phyloP scores from a whole-genome alignment of 345 rosid genomes.

The Tarenaya hassleriana region DNA sequence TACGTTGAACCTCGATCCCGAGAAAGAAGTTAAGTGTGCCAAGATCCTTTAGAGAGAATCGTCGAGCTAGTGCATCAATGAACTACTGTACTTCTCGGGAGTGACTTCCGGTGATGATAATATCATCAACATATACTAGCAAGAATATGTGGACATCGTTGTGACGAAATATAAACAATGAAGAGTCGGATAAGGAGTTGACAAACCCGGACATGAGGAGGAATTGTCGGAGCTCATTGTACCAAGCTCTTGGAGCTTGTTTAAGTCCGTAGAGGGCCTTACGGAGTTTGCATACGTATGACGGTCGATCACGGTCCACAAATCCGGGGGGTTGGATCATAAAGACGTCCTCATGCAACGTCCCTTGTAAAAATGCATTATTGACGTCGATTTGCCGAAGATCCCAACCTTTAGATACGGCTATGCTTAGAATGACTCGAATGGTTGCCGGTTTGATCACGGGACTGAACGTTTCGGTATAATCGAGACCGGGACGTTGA shows the following conservation, averaged over 20 bases:
- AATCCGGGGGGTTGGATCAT: slow-evolving; percentile 2
- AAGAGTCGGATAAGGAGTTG: not conserved
- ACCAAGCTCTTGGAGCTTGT: slow-evolving; percentile 13
- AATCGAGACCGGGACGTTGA: no score
- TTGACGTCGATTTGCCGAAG: no score
- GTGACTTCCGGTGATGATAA: not conserved
- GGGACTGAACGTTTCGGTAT: no score
- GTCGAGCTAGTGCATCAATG: not conserved
- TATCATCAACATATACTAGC: slow-evolving; percentile 3
- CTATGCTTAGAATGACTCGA: no score
- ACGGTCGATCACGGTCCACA: no score
- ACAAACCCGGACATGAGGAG: not conserved
- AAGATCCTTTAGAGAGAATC: slow-evolving; percentile 1
- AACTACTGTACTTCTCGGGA: not conserved
- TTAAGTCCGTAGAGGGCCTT: no score
- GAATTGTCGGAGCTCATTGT: not conserved
- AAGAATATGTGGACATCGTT: no score
- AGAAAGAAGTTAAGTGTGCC: not conserved
- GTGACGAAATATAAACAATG: not conserved
- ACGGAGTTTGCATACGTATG: not conserved
- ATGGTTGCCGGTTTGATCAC: no score
- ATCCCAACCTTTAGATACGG: no score
- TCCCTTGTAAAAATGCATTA: no score
- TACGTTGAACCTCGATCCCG: not conserved
- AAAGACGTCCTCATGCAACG: no score